Conservation (phyloP, 2,329 filamentous ascomycete species). For the Aureobasidium vineae region DNA sequence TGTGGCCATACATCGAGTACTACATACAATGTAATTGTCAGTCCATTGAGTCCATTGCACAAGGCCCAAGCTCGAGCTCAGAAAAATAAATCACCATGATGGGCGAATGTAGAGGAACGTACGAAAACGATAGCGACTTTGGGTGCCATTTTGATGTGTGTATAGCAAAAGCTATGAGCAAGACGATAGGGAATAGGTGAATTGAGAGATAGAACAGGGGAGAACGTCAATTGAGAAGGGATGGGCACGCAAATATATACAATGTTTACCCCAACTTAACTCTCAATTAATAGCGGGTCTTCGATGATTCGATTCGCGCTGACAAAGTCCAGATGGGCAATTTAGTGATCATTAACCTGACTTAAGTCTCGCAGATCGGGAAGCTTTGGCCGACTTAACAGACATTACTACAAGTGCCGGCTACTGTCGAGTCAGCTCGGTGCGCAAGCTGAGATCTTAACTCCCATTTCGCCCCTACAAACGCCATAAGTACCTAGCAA, state of each 20-base stretch:
- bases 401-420: not conserved
- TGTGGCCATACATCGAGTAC: slow-evolving; percentile 96
- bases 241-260: slow-evolving; percentile 20
- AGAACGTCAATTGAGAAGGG: slow-evolving; percentile 3
- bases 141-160: slow-evolving; percentile 31
- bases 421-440: slow-evolving; percentile 1
- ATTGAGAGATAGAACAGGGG: not conserved
- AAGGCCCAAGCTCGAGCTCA: slow-evolving; percentile 24
- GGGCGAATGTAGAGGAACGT: slow-evolving; percentile 43
- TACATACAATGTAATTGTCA: slow-evolving; percentile 39
- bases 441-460: not conserved
- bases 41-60: not conserved
- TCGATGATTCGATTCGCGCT: not conserved
- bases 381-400: not conserved
- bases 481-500: no score
- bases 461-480: not conserved
- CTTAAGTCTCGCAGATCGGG: not conserved
- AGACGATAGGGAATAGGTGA: not conserved
- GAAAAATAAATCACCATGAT: slow-evolving; percentile 3
- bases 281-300: slow-evolving; percentile 8
- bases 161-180: not conserved
- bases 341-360: slow-evolving; percentile 12
- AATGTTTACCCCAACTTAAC: slow-evolving; percentile 13
- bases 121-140: slow-evolving; percentile 75
- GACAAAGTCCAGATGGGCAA: slow-evolving; percentile 16